Conservation (phyloP, 2,329 filamentous ascomycete genomes). For the Periconia macrospinosa region DNA sequence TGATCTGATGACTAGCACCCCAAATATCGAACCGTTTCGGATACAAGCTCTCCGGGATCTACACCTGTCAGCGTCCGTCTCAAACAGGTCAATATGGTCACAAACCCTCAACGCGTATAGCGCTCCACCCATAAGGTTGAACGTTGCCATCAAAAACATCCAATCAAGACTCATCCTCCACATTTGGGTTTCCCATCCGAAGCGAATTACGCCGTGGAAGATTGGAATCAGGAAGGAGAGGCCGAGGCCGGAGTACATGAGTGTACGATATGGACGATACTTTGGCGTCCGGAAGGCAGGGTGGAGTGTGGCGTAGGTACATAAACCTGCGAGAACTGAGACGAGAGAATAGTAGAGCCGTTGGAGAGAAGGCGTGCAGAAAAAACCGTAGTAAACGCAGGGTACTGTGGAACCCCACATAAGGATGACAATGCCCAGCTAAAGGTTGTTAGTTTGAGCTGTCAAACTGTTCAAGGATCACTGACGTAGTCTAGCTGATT, state of each 20-base stretch:
- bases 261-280: slow-evolving; percentile 10
- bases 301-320: slow-evolving; percentile 14
- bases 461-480: too few species aligned
- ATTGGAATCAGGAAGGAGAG: slow-evolving; percentile 17
- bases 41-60: slow-evolving; percentile 50
- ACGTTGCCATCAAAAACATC: slow-evolving; percentile 17
- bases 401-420: slow-evolving; percentile 22
- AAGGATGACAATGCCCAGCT: slow-evolving; percentile 19
- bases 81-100: slow-evolving; percentile 24
- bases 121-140: slow-evolving; percentile 3
- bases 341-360: slow-evolving; percentile 15
- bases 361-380: slow-evolving; percentile 10
- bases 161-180: slow-evolving; percentile 20
- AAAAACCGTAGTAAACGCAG: slow-evolving; percentile 19
- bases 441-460: too few species aligned
- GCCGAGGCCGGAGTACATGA: slow-evolving; percentile 15
- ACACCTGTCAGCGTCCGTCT: slow-evolving; percentile 1
- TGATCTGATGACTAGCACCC: slow-evolving; percentile 53
- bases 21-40: slow-evolving; percentile 51
- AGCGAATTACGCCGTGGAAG: slow-evolving; percentile 10
- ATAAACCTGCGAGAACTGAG: slow-evolving; percentile 10
- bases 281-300: slow-evolving; percentile 15
- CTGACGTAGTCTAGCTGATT: too few species aligned
- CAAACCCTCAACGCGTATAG: too few species aligned
- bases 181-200: slow-evolving; percentile 16